A percentile compares a stretch with the other conserved stretches of the same genome.
These are phyloP conservation scores for Adansonia madagascariensis DNA, from an alignment of 441 rosid species.

Conservation along the genomic window DNA sequence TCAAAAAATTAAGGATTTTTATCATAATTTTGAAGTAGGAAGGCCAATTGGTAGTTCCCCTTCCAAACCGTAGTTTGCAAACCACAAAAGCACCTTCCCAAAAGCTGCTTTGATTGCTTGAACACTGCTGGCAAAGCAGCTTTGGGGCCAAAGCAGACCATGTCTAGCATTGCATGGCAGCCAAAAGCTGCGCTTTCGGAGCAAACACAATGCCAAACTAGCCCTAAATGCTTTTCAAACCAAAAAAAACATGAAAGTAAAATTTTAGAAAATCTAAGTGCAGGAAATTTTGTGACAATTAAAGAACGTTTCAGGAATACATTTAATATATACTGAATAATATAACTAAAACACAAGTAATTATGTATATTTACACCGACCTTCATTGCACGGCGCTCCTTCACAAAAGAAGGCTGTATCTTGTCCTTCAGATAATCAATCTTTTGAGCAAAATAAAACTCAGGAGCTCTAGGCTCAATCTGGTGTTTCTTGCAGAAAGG, in stretches of 20 bases:
- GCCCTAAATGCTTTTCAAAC: neutral
- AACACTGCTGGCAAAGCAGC: neutral
- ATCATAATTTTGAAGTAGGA: too few relatives aligned
- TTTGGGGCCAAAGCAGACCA: neutral
- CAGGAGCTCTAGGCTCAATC: conserved; percentile 98
- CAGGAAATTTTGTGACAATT: neutral
- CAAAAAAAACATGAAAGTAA: neutral
- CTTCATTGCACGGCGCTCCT: conserved; percentile 97
- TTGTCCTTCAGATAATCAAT: conserved; percentile 97
- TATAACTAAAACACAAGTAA: conserved; percentile 1
- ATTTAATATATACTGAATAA: conserved; percentile 4
- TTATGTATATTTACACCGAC: conserved; percentile 38
- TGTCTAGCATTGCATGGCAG: neutral
- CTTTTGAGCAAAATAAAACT: conserved; percentile 95
- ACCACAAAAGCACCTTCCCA: too few relatives aligned
- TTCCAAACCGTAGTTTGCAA: too few relatives aligned
- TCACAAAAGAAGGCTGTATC: conserved; percentile 95
- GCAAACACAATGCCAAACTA: neutral
- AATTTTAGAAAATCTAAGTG: neutral
- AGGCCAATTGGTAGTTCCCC: too few relatives aligned
- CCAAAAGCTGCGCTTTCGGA: neutral
- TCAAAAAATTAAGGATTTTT: too few relatives aligned
- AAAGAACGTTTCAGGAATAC: neutral
- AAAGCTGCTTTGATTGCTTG: too few relatives aligned
- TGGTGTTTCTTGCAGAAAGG: conserved; percentile 97